Evolutionary conservation across 306 rosid species (phyloP).

Genomic region (Lagenaria siceraria): DNA sequence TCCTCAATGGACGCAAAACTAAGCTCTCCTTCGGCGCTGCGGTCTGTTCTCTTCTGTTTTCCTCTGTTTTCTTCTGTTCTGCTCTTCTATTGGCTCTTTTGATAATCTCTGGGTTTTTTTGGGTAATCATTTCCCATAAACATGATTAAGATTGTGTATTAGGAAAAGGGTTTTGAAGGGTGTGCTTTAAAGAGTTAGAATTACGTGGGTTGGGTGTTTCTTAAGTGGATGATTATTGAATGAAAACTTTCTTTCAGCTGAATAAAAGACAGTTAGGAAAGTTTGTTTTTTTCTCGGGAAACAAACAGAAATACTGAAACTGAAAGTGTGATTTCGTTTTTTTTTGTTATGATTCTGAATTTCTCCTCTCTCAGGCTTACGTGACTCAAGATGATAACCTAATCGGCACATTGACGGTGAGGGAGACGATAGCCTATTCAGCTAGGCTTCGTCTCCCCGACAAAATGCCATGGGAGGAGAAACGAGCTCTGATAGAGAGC

Average conservation of each 20-base stretch:
- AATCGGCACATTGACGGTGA: constrained; percentile 77
- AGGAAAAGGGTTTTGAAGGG: neutral
- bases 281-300: neutral
- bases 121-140: neutral
- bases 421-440: constrained; percentile 84
- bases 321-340: neutral
- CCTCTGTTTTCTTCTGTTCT: neutral
- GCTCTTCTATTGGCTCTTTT: neutral
- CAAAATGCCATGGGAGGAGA: constrained; percentile 61
- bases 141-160: neutral
- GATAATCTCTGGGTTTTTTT: neutral
- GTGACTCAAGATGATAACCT: constrained; percentile 97
- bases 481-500: constrained; percentile 62
- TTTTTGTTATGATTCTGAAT: neutral
- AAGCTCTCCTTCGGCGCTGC: constrained; percentile 94
- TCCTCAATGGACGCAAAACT: constrained; percentile 87
- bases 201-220: neutral
- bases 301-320: neutral
- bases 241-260: neutral
- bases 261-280: neutral
- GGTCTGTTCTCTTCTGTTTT: constrained; percentile 29
- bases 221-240: neutral
- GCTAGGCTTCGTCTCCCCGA: constrained; percentile 70
- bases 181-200: neutral
- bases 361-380: constrained; percentile 45